These are phyloP conservation scores for Benincasa hispida DNA, from an alignment of 306 rosid species.

Conservation along the genomic window DNA sequence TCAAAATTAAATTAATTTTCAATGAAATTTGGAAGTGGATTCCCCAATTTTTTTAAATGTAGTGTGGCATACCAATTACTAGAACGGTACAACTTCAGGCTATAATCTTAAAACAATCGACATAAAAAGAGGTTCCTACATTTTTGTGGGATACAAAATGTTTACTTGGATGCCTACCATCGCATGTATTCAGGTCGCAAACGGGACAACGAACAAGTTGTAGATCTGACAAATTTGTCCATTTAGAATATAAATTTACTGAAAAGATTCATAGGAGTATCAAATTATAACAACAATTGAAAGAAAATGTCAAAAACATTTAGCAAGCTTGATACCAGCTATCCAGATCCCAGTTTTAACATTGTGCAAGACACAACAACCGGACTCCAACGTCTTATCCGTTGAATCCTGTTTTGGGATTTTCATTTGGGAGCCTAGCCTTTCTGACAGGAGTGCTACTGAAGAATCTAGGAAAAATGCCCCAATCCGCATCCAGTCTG, in stretches of 20 bases:
- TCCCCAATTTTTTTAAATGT: neutral
- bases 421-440: constrained; percentile 27
- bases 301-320: neutral
- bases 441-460: constrained; percentile 54
- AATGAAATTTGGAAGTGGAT: neutral
- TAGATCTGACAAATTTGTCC: constrained; percentile 57
- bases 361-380: constrained; percentile 57
- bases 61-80: neutral
- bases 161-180: constrained; percentile 37
- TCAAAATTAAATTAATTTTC: neutral
- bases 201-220: constrained; percentile 97
- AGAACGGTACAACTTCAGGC: neutral
- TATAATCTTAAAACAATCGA: neutral
- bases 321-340: constrained; percentile 43
- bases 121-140: neutral
- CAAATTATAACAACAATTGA: neutral
- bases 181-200: constrained; percentile 88
- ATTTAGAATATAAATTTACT: constrained; percentile 7
- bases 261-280: neutral
- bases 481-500: constrained; percentile 98
- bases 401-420: constrained; percentile 25
- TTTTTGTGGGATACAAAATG: neutral
- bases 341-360: constrained; percentile 86
- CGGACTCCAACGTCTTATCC: constrained; percentile 47
- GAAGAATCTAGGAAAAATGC: constrained; percentile 75